A percentile compares a stretch with the other conserved stretches of the same genome.
Evolutionary conservation across 2,329 filamentous ascomycete species (phyloP).

Genomic region (Monascus ruber): DNA sequence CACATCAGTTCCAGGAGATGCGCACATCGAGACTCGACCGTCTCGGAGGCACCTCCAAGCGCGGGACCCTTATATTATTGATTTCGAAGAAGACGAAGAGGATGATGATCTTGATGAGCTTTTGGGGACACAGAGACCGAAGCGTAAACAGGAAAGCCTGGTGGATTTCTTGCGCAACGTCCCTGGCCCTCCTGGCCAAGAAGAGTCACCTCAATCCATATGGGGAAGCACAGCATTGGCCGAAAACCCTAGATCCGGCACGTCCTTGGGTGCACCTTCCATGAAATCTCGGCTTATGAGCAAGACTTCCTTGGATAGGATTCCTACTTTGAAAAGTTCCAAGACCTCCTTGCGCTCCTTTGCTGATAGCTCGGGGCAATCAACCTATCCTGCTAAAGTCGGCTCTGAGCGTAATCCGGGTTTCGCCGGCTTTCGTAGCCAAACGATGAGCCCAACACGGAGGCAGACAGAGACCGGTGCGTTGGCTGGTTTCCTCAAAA

Average conservation of each 20-base stretch:
- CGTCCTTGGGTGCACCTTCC: conserved; percentile 9
- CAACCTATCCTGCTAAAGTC: conserved; percentile 28
- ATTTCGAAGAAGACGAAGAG: conserved; percentile 57
- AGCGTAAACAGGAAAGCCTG: conserved; percentile 35
- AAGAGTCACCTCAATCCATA: conserved; percentile 7
- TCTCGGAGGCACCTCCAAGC: conserved; percentile 65
- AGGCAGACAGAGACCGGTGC: conserved; percentile 46
- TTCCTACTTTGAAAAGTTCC: conserved; percentile 20
- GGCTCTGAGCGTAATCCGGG: conserved; percentile 23
- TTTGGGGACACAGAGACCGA: conserved; percentile 16
- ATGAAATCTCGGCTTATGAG: conserved; percentile 28
- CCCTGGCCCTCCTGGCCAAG: conserved; percentile 22
- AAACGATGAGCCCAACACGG: conserved; percentile 11
- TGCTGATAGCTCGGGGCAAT: conserved; percentile 17
- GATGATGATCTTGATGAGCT: conserved; percentile 40
- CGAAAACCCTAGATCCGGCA: conserved; percentile 1
- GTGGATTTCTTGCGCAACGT: conserved; percentile 38
- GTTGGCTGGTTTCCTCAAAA: conserved; percentile 60
- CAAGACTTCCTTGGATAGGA: conserved; percentile 17
- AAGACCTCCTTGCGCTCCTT: conserved; percentile 23
- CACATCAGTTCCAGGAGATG: conserved; percentile 7
- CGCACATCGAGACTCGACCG: conserved; percentile 41
- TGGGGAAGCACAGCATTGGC: neutral
- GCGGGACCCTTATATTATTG: conserved; percentile 88
- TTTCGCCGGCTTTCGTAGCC: conserved; percentile 8